These are phyloP conservation scores for Lachnellula hyalina DNA, from an alignment of 2,329 filamentous ascomycete genomes.

Conservation along the genomic window DNA sequence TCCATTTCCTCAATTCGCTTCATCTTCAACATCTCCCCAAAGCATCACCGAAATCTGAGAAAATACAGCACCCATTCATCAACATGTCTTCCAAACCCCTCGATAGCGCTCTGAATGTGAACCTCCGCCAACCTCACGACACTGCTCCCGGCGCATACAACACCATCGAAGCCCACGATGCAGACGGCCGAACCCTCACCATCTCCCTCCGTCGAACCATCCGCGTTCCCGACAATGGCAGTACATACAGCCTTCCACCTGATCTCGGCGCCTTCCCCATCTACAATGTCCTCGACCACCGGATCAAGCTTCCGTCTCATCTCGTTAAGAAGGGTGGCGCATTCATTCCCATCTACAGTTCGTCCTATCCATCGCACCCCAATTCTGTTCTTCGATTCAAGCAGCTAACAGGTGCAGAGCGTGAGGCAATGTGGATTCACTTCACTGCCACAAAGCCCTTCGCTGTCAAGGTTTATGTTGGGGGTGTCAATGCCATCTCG, in stretches of 20 bases:
- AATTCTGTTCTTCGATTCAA: conserved; percentile 38
- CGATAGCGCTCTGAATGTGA: not conserved
- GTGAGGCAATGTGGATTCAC: conserved; percentile 40
- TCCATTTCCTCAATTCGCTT: too few species aligned
- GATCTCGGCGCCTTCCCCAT: conserved; percentile 36
- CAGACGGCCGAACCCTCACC: conserved; percentile 16
- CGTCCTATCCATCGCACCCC: not conserved
- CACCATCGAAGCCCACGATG: not conserved
- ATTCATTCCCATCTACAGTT: conserved; percentile 41
- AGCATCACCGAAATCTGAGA: too few species aligned
- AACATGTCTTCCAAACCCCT: not conserved
- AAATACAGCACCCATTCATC: not conserved
- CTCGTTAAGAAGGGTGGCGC: conserved; percentile 39
- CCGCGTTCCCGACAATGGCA: conserved; percentile 38
- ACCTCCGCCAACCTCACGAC: not conserved
- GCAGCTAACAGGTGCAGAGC: conserved; percentile 19
- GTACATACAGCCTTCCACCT: conserved; percentile 33
- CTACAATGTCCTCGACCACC: conserved; percentile 32
- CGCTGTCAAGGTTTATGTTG: conserved; percentile 36
- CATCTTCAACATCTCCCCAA: too few species aligned
- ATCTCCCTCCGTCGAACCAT: conserved; percentile 39
- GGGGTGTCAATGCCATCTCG: conserved; percentile 39
- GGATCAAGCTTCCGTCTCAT: conserved; percentile 28
- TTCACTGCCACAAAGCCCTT: conserved; percentile 29
- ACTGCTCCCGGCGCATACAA: not conserved